These are phyloP conservation scores for Candida gigantensis DNA, from an alignment of 1,139 yeast species.

Conservation along the genomic window DNA sequence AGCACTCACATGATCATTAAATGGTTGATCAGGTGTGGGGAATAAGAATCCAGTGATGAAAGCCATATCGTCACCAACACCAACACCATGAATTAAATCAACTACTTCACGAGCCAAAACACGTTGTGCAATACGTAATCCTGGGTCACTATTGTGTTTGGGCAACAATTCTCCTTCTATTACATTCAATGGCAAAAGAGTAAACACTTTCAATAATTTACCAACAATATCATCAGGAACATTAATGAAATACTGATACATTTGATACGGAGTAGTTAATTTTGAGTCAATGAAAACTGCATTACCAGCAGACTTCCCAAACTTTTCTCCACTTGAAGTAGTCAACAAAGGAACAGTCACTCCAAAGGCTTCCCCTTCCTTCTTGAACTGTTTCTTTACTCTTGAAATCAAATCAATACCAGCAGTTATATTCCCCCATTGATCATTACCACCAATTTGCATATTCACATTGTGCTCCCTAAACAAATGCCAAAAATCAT, in stretches of 20 bases:
- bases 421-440: constrained; percentile 98
- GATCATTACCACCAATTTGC: constrained; percentile 97
- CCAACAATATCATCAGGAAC: constrained; percentile 77
- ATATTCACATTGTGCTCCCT: constrained; percentile 58
- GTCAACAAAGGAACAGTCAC: constrained; percentile 88
- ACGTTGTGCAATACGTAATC: constrained; percentile 69
- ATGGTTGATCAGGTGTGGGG: constrained; percentile 56
- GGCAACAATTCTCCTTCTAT: constrained; percentile 53
- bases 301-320: constrained; percentile 97
- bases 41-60: constrained; percentile 65
- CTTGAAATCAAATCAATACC: constrained; percentile 87
- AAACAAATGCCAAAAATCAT: constrained; percentile 85
- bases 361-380: constrained; percentile 53
- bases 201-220: constrained; percentile 70
- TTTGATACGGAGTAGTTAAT: constrained; percentile 75
- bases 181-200: constrained; percentile 66
- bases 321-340: constrained; percentile 87
- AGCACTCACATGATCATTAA: constrained; percentile 48
- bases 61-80: constrained; percentile 67
- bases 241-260: constrained; percentile 84
- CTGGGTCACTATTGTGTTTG: constrained; percentile 59
- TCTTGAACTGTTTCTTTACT: constrained; percentile 32
- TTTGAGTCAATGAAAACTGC: constrained; percentile 82
- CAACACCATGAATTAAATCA: constrained; percentile 83
- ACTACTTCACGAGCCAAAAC: constrained; percentile 82